Conservation (phyloP, 2,329 filamentous ascomycete species). For the Aspergillus hortae region DNA sequence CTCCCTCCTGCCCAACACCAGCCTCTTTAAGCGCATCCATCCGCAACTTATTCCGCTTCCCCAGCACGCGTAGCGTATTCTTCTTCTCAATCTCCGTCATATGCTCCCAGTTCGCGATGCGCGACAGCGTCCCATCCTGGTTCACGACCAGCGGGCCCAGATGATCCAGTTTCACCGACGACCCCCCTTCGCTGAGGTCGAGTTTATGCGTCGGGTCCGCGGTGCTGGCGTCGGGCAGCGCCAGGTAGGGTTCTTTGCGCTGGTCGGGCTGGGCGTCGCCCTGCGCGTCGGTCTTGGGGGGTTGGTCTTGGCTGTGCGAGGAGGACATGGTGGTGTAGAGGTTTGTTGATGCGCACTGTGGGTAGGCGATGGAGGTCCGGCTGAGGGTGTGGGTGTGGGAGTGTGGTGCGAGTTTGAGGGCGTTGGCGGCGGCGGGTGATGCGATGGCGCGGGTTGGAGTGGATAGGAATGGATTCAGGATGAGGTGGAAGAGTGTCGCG, state of each 20-base stretch:
- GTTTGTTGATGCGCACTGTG: conserved; percentile 21
- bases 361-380: conserved; percentile 24
- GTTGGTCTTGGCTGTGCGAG: conserved; percentile 6
- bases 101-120: conserved; percentile 69
- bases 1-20: not conserved
- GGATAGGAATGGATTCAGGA: conserved; percentile 14
- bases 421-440: conserved; percentile 5
- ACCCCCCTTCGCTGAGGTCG: conserved; percentile 51
- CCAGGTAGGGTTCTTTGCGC: conserved; percentile 53
- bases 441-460: conserved; percentile 15
- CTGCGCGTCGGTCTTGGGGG: conserved; percentile 5
- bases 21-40: conserved; percentile 51
- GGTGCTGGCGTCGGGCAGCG: conserved; percentile 69
- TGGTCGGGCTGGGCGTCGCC: conserved; percentile 10
- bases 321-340: conserved; percentile 24
- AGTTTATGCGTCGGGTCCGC: conserved; percentile 85
- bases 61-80: conserved; percentile 64
- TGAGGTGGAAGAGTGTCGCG: conserved; percentile 25
- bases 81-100: conserved; percentile 67
- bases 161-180: conserved; percentile 59
- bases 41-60: conserved; percentile 64
- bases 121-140: conserved; percentile 65
- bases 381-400: conserved; percentile 5
- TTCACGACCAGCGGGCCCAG: conserved; percentile 73
- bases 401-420: conserved; percentile 1